Evolutionary conservation across 139 green algal genomes (phyloP).

Genomic region (Tetradesmus lagerheimii): DNA sequence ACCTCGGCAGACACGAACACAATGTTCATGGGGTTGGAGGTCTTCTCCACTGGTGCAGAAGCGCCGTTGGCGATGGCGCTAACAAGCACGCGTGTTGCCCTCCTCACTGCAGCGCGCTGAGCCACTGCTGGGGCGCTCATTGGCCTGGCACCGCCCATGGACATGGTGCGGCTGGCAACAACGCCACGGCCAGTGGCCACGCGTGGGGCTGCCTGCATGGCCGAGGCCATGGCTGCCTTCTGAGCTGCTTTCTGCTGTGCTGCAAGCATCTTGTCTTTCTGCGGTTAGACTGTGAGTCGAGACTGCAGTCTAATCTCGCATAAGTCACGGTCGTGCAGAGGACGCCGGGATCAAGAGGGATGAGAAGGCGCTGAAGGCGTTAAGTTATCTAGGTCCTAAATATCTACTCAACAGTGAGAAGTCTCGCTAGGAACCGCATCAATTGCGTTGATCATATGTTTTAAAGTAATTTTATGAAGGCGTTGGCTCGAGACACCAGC

Average conservation of each 20-base stretch:
- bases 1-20: slow-evolving; percentile 47
- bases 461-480: no score
- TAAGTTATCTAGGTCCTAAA: not conserved
- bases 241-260: not conserved
- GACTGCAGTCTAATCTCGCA: not conserved
- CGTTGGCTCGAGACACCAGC: not conserved
- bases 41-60: not conserved
- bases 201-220: not conserved
- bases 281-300: not conserved
- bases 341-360: not conserved
- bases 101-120: slow-evolving; percentile 1
- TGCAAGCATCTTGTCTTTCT: not conserved
- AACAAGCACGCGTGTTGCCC: not conserved
- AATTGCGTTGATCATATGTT: no score
- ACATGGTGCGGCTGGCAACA: not conserved
- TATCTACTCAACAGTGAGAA: not conserved
- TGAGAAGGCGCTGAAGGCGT: not conserved
- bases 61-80: not conserved
- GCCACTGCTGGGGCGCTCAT: not conserved
- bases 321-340: not conserved
- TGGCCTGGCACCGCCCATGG: not conserved
- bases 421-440: no score
- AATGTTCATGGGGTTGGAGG: slow-evolving; percentile 27
- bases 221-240: not conserved
- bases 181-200: not conserved